Evolutionary conservation across 805 yeast genomes (phyloP), one percentile per base, ranked within the genome.

Genomic region (Zygoascus tannicola): DNA sequence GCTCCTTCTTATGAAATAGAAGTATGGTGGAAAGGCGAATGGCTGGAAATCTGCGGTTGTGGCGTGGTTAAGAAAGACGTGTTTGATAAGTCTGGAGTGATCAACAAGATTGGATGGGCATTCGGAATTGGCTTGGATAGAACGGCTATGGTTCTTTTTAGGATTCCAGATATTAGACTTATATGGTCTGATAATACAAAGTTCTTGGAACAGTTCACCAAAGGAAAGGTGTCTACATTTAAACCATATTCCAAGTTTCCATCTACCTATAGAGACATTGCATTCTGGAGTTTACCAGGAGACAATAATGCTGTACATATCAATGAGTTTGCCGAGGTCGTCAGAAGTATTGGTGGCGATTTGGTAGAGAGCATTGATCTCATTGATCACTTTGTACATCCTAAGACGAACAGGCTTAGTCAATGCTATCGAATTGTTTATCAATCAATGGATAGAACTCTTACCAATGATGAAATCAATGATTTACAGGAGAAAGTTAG

Each of bases 1-100:
- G 78, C 95, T 1, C 98, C 98, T 3, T 84, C 95, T 35, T 92
- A 95, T 94, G 97, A 92, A 58, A 86, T 94, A 53, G 98, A 92
- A 64, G 95, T 92, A 3, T 87, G 94, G 88, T 92, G 97, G 97
- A 85, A 87, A 59, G 94, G 92, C 42, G 94, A 88, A 53, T 92
- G 98, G 98, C 70, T 92, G 30, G 98, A 92, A 66, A 80, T 95
- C 60, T 85, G 95, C 57, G 98, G 98, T 0, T 85, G 95, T 65
- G 98, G 98, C 21, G 72, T 90, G 32, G 95, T 87, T 5, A 78
- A 78, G 52, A 81, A 85, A 52, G 78, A 77, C 40, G 94, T 90
- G 0, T 68, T 86, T 32, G 67, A 75, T 19, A 82, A 81, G 52
- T 75, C 96, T 1, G 94, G 85, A 0, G 68, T 80, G 41, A 65